Conservation (phyloP, 306 rosid species). For the Acacia confusa region DNA sequence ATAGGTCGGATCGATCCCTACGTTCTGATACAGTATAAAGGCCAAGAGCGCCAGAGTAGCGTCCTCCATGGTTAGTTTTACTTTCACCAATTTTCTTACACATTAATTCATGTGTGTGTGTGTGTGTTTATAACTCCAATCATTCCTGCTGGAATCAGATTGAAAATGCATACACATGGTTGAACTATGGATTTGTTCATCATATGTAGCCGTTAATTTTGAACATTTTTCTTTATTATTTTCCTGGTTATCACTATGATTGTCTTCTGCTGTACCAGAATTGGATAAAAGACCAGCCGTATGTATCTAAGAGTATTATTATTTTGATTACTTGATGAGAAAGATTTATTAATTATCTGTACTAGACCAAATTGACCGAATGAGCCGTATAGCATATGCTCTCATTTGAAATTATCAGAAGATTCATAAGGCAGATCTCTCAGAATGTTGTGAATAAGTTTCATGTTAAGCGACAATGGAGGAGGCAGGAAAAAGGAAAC, state of each 20-base stretch:
- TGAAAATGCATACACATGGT: background rate
- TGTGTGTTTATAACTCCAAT: background rate
- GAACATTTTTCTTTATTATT: background rate
- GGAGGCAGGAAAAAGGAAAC: background rate
- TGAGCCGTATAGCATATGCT: background rate
- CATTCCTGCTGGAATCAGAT: background rate
- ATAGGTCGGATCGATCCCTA: slow-evolving; percentile 73
- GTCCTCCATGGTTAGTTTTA: slow-evolving; percentile 57
- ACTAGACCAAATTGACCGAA: background rate
- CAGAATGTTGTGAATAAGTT: background rate
- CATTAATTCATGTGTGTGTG: background rate
- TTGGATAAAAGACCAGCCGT: background rate
- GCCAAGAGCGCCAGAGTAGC: slow-evolving; percentile 73
- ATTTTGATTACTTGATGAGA: background rate
- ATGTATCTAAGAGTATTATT: background rate
- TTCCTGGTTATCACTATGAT: background rate
- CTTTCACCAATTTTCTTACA: background rate
- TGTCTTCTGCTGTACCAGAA: background rate
- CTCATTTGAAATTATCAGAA: background rate
- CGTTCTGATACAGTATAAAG: slow-evolving; percentile 68
- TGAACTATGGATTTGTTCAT: background rate
- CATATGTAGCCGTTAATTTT: background rate
- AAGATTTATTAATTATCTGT: background rate
- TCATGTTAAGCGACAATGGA: background rate
- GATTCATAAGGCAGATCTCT: background rate